Evolutionary conservation across 306 rosid species (phyloP).

Genomic region (Pachyrhizus erosus): DNA sequence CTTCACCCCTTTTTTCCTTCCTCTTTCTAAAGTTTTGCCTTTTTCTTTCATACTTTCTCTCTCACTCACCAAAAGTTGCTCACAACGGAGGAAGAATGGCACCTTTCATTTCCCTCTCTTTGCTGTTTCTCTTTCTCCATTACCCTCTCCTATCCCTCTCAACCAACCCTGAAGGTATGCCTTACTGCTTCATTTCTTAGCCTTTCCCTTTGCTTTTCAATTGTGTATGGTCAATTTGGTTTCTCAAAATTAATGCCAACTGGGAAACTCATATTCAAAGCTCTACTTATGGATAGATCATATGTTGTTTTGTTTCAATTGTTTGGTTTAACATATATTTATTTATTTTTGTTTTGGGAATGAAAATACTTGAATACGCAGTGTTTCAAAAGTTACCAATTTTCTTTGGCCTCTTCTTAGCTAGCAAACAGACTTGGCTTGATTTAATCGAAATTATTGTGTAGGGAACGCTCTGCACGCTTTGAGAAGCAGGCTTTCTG

Average conservation of each 20-base stretch:
- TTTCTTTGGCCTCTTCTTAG: slow-evolving; percentile 14
- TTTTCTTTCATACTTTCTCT: background rate
- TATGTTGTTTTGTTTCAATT: slow-evolving; percentile 10
- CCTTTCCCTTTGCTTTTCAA: background rate
- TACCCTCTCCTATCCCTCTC: slow-evolving; percentile 47
- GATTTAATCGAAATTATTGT: slow-evolving; percentile 30
- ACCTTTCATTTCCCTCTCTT: slow-evolving; percentile 38
- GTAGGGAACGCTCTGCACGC: slow-evolving; percentile 90
- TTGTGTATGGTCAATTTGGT: slow-evolving; percentile 16
- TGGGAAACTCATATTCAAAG: background rate
- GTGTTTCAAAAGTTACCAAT: background rate
- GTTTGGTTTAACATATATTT: slow-evolving; percentile 1
- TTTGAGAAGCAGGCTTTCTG: slow-evolving; percentile 70
- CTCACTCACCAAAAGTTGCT: slow-evolving; percentile 3
- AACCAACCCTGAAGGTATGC: slow-evolving; percentile 55
- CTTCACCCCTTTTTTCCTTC: background rate
- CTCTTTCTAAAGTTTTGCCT: background rate
- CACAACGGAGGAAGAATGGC: slow-evolving; percentile 38
- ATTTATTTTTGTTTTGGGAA: background rate
- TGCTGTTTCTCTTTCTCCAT: slow-evolving; percentile 43
- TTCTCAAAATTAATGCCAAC: slow-evolving; percentile 31
- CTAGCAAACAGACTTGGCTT: slow-evolving; percentile 21
- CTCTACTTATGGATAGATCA: background rate
- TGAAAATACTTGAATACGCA: background rate
- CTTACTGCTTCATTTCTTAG: slow-evolving; percentile 27